Evolutionary conservation across 2,329 filamentous ascomycete species (phyloP), one percentile per base, ranked within the genome.

Genomic region (Exophiala lecanii-corni): DNA sequence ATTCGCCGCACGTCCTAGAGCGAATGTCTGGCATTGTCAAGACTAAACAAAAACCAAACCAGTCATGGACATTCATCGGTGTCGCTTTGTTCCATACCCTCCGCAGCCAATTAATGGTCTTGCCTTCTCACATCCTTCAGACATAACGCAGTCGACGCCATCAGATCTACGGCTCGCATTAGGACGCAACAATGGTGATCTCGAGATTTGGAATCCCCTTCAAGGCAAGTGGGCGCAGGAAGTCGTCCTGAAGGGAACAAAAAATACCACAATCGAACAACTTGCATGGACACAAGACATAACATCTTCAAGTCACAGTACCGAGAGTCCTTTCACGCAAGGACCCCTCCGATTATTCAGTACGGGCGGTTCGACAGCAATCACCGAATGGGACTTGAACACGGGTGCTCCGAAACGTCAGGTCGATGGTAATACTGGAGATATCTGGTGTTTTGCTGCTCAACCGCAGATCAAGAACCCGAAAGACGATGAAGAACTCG

Each of bases 181-280:
- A 57, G 92, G 92, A 47, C 83, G 92, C 54, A 85, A 87, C 45
- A 96, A 97, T 63, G 92, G 92, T 56, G 87, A 95, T 60, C 92
- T 98, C 56, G 92, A 98, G 68, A 89, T 98, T 53, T 98, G 92
- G 92, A 95, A 95, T 64, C 89, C 91, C 2, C 70, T 82, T 41
- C 79, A 78, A 52, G 62, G 62, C 36, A 87, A 86, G 12, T 98
- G 92, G 92, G 78, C 88, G 52, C 92, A 97, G 63, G 92, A 98
- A 70, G 81, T 81, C 28, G 81, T 89, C 48, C 82, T 97, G 38
- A 78, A 79, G 25, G 89, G 91, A 51, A 89, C 88, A 37, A 82
- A 85, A 57, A 86, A 89, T 57, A 78, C 89, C 52, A 94, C 85
- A 59, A 84, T 96, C 49, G 92, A 98, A 66, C 88, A 87, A 5